Evolutionary conservation across 306 rosid genomes (phyloP), one percentile per base, ranked within the genome.

Genomic region (Senna tora): DNA sequence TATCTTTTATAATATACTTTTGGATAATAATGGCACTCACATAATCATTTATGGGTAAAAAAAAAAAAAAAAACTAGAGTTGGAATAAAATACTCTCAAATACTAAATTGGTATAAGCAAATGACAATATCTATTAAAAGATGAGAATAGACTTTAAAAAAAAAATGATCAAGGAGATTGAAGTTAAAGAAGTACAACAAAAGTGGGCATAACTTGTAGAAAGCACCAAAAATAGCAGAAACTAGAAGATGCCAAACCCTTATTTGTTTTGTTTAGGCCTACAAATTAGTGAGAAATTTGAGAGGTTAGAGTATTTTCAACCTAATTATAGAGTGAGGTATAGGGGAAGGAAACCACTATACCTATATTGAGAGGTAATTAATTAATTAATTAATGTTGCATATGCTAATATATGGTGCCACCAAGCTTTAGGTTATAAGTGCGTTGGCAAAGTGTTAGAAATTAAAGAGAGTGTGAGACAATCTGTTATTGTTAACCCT

Each of bases 401-500:
- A 4, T 12, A 36, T 36, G 39, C 17, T 45, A 45, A 2, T 45
- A 0, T 9, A 20, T 2, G 12, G 14, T 56, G 63, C 41, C 64
- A 57, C 42, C 9, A 57, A 57, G 42, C 64, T 32, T 57, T 57
- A 5, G 38, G 64, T 15, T 30, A 32, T 15, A 15, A 57, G 65
- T n/a, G 65, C 49, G 49, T 43, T 43, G 49, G 49, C 49, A 43
- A 43, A 10, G 49, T 45, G 50, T 13, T 16, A 45, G 17, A 45
- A 41, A 13, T 36, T 36, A 36, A 36, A 36, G 3, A 43, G 49
- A 43, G 50, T 45, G 50, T 34, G 46, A 16, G 28, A 59, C 28
- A 59, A 59, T 59, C 65, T 59, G n/a, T 59, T 34, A 16, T 36
- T 36, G 39, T 36, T 25, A 25, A 32, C 64, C 64, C 64, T 58